phyloP scores from a whole-genome alignment of 139 green algal genomes.

The Axilococcus clingmanii region DNA sequence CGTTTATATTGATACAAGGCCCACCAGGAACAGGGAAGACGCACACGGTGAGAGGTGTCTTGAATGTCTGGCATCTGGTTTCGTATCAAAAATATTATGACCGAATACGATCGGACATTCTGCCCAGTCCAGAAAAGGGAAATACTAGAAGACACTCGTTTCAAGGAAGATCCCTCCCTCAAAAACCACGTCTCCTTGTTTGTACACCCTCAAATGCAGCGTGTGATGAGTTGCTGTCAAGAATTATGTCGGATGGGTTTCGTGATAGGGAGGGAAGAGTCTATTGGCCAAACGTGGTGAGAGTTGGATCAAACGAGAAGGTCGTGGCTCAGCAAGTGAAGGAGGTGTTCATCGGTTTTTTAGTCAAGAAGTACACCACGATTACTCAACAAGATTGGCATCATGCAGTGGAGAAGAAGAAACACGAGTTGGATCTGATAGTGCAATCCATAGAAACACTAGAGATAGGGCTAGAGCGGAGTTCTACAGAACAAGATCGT shows the following conservation, averaged over 20 bases:
- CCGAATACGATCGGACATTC: not conserved
- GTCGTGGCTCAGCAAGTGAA: slow-evolving; percentile 9
- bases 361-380: slow-evolving; percentile 14
- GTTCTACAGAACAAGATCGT: not conserved
- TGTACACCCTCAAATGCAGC: slow-evolving; percentile 92
- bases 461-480: slow-evolving; percentile 5
- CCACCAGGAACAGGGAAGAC: slow-evolving; percentile 94
- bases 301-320: slow-evolving; percentile 37
- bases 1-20: slow-evolving; percentile 72
- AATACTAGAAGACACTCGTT: not conserved
- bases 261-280: slow-evolving; percentile 26
- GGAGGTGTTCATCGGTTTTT: slow-evolving; percentile 4
- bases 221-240: slow-evolving; percentile 84
- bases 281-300: slow-evolving; percentile 60
- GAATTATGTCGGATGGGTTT: slow-evolving; percentile 70
- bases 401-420: not conserved
- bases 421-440: not conserved
- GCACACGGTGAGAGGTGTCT: slow-evolving; percentile 77
- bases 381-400: slow-evolving; percentile 25
- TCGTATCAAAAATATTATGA: slow-evolving; percentile 71
- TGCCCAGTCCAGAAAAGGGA: not conserved
- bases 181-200: slow-evolving; percentile 74
- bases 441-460: slow-evolving; percentile 7
- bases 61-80: slow-evolving; percentile 87
- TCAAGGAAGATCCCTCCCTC: not conserved